phyloP scores from a whole-genome alignment of 805 yeast species.

The Hanseniaspora vineae region DNA sequence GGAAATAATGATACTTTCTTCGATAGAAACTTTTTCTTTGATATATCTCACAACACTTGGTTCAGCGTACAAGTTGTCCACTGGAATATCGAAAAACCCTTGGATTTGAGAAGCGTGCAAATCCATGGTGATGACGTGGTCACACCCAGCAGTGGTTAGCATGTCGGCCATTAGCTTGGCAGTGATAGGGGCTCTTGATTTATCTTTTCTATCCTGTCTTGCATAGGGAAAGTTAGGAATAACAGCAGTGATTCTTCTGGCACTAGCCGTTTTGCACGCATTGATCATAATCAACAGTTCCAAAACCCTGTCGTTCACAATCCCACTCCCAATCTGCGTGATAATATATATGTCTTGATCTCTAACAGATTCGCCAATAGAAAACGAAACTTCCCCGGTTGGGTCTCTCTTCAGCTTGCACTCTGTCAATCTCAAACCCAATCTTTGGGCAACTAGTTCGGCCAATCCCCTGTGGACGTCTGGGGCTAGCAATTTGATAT shows the following conservation, averaged over 20 bases:
- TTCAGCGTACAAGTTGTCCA: slow-evolving; percentile 90
- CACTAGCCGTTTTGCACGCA: slow-evolving; percentile 94
- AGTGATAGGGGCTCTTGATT: slow-evolving; percentile 90
- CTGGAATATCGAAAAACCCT: slow-evolving; percentile 92
- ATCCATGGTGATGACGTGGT: slow-evolving; percentile 94
- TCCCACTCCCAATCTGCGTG: slow-evolving; percentile 73
- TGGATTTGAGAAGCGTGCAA: slow-evolving; percentile 96
- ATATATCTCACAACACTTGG: slow-evolving; percentile 80
- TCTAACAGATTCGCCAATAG: slow-evolving; percentile 71
- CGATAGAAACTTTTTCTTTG: slow-evolving; percentile 43
- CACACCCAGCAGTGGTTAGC: slow-evolving; percentile 87
- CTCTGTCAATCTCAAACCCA: slow-evolving; percentile 50
- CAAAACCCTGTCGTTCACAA: slow-evolving; percentile 73
- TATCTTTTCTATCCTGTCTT: slow-evolving; percentile 93
- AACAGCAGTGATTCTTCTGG: slow-evolving; percentile 85
- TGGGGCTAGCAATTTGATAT: slow-evolving; percentile 54
- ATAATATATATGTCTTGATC: slow-evolving; percentile 75
- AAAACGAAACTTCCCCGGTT: slow-evolving; percentile 62
- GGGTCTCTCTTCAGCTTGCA: slow-evolving; percentile 53
- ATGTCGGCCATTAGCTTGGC: slow-evolving; percentile 89
- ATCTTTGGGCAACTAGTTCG: slow-evolving; percentile 49
- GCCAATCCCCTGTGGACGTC: slow-evolving; percentile 60
- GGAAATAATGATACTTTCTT: slow-evolving; percentile 67
- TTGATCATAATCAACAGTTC: slow-evolving; percentile 82
- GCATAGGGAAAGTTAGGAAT: slow-evolving; percentile 95